Conservation (phyloP, 169 alveolate species). For the Theileria parva region DNA sequence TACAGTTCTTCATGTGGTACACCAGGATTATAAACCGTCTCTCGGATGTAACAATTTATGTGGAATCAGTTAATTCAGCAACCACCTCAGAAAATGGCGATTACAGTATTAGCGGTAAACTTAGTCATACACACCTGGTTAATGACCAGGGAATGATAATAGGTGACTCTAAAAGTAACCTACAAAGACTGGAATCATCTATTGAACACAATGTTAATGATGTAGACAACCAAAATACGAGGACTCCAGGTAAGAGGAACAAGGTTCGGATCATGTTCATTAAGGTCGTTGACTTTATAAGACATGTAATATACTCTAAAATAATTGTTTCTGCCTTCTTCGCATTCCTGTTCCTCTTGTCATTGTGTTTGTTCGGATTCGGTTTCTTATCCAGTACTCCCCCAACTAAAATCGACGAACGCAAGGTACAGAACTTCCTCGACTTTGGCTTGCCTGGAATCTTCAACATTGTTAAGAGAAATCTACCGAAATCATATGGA, state of each 20-base stretch:
- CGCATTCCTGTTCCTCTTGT: constrained; percentile 16
- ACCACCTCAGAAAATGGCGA: not conserved
- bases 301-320: constrained; percentile 42
- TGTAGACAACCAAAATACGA: not conserved
- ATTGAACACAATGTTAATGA: not conserved
- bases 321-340: constrained; percentile 28
- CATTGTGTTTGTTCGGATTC: constrained; percentile 23
- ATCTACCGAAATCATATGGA: constrained; percentile 51
- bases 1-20: constrained; percentile 50
- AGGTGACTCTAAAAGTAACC: not conserved
- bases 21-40: constrained; percentile 42
- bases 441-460: constrained; percentile 34
- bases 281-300: constrained; percentile 26
- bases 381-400: constrained; percentile 28
- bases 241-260: not conserved
- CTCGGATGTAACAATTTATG: constrained; percentile 36
- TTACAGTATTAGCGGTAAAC: not conserved
- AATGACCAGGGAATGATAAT: not conserved
- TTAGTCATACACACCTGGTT: not conserved
- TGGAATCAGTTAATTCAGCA: constrained; percentile 32
- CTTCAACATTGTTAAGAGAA: constrained; percentile 23
- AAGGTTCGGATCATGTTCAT: not conserved
- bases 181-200: constrained; percentile 11
- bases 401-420: constrained; percentile 10
- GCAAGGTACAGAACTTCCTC: constrained; percentile 30